Evolutionary conservation across 176 grass and related monocot species (phyloP).

Genomic region (Juncus effusus): DNA sequence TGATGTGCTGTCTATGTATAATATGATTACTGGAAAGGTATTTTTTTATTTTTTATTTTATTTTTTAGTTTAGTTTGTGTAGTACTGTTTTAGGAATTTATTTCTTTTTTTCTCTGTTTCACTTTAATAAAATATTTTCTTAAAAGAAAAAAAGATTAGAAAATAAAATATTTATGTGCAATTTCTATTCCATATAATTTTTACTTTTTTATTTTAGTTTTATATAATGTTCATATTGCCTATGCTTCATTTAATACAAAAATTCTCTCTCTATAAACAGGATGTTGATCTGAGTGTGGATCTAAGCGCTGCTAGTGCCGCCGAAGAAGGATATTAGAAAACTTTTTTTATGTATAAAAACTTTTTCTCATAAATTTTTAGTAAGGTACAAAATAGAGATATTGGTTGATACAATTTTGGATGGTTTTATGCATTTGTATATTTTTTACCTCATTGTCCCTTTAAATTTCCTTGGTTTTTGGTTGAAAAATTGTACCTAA

Average conservation of each 20-base stretch:
- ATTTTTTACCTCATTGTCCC: too few species aligned
- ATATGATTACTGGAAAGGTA: conserved; percentile 83
- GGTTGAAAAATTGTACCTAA: too few species aligned
- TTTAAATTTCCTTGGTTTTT: too few species aligned
- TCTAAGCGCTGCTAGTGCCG: conserved; percentile 79
- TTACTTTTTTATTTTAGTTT: too few species aligned
- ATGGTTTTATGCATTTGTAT: too few species aligned
- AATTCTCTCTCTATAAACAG: conserved; percentile 4
- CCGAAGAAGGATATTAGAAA: conserved; percentile 61
- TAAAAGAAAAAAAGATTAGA: neutral
- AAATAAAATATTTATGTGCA: too few species aligned
- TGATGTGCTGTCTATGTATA: conserved; percentile 89
- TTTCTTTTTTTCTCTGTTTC: conserved; percentile 24
- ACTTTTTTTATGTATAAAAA: neutral
- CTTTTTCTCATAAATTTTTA: too few species aligned
- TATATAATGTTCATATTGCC: too few species aligned
- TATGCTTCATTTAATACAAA: too few species aligned
- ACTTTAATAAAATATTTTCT: neutral
- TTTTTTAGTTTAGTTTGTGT: neutral
- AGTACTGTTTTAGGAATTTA: neutral
- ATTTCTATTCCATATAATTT: too few species aligned
- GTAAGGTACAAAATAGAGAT: too few species aligned
- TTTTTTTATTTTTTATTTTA: conserved; percentile 1
- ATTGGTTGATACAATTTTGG: too few species aligned
- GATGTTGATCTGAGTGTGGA: conserved; percentile 76